Percentiles rank a stretch among this genome's conserved stretches.
phyloP scores from a whole-genome alignment of 2,329 filamentous ascomycete genomes.

The Dryadomyces quercivorus region DNA sequence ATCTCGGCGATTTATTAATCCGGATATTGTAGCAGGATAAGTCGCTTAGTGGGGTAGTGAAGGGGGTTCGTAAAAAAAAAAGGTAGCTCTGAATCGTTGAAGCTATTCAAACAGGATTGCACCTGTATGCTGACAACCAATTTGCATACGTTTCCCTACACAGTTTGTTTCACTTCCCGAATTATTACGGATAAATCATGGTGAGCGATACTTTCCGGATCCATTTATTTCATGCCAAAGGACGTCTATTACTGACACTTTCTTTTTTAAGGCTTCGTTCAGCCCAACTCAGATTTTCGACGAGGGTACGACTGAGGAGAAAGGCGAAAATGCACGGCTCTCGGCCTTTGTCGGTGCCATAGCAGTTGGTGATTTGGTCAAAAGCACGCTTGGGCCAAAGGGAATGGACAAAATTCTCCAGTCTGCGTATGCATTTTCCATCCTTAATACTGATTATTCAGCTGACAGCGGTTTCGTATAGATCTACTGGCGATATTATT shows the following conservation, averaged over 20 bases:
- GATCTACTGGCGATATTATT: slow-evolving; percentile 92
- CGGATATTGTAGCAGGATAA: not conserved
- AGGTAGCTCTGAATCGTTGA: slow-evolving; percentile 1
- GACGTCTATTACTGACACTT: not conserved
- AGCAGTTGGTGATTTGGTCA: slow-evolving; percentile 91
- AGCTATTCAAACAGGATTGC: not conserved
- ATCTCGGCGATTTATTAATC: slow-evolving; percentile 1
- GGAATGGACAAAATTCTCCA: slow-evolving; percentile 99
- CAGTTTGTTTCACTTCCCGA: not conserved
- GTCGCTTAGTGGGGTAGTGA: not conserved
- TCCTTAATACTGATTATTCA: not conserved
- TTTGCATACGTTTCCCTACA: not conserved
- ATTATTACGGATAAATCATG: not conserved
- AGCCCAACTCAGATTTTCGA: slow-evolving; percentile 97
- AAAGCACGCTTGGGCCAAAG: slow-evolving; percentile 93
- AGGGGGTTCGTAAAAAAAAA: not conserved
- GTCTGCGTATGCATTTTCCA: slow-evolving; percentile 57
- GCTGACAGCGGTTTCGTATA: slow-evolving; percentile 21
- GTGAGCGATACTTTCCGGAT: not conserved
- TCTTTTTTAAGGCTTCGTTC: slow-evolving; percentile 39
- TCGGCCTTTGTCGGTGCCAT: slow-evolving; percentile 98
- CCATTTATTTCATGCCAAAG: not conserved
- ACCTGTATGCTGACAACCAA: not conserved
- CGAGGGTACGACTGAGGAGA: slow-evolving; percentile 93
- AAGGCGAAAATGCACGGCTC: slow-evolving; percentile 97